Evolutionary conservation across 1,284 basidiomycete genomes (phyloP), one percentile per base, ranked within the genome.

Genomic region (Ustilago nuda): DNA sequence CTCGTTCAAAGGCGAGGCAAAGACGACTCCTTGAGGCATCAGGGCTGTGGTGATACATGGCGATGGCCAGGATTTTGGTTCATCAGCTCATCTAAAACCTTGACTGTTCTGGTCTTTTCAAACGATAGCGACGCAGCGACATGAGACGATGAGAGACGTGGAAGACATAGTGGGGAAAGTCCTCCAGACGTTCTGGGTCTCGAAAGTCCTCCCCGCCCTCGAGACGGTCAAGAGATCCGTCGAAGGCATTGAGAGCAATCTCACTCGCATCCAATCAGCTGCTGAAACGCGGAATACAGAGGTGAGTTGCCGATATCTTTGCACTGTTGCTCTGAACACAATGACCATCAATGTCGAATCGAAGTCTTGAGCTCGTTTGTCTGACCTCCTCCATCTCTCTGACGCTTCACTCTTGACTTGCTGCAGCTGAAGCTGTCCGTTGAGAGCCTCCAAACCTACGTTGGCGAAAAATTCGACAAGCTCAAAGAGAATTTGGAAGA

Each of bases 401-500:
- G 13, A n/a, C 5, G 39, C 39, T 48, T 23, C 23, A 9, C 45
- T 4, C 1, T 5, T 23, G 45, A 23, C 19, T 13, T 30, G 11
- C n/a, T 50, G 30, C 11, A 50, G 48, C 23, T 50, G 30, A 50
- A 32, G 48, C 11, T 50, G 27, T 50, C 48, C 9, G 7, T 50
- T 27, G 48, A 50, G 27, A 32, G n/a, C n/a, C 30, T 30, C 11
- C 11, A 27, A 13, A 50, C 30, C 30, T 13, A 32, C n/a, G 27
- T 30, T 15, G 23, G 48, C 48, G 48, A 50, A 17, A 50, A 50
- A 17, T 13, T 15, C 48, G 27, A 50, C 48, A 50, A 50, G 48
- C 23, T 50, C 27, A 32, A 50, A 15, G 48, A 50, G n/a, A 19
- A 19, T 8, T 45, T 45, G 7, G 43, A 45, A 19, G 43, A 45